These are phyloP conservation scores for Catharanthus roseus DNA, from an alignment of 257 asterid species.

Conservation along the genomic window DNA sequence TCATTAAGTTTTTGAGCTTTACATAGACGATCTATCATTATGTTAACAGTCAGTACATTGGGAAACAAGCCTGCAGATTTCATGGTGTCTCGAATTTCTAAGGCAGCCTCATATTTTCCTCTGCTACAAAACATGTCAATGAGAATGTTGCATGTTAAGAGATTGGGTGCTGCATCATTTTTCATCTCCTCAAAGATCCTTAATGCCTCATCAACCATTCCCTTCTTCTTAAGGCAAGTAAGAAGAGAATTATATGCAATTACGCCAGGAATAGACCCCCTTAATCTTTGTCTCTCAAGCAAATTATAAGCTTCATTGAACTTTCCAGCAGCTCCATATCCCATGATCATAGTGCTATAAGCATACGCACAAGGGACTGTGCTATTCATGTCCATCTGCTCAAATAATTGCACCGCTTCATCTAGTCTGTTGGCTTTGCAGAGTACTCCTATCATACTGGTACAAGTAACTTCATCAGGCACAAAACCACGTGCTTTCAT, in stretches of 20 bases:
- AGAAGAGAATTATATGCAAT: constrained; percentile 80
- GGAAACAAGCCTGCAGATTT: constrained; percentile 63
- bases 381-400: constrained; percentile 67
- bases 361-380: constrained; percentile 93
- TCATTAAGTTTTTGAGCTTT: constrained; percentile 80
- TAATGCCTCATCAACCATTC: constrained; percentile 69
- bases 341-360: constrained; percentile 96
- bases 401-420: constrained; percentile 85
- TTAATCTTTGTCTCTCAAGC: constrained; percentile 83
- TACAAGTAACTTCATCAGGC: constrained; percentile 86
- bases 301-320: constrained; percentile 74
- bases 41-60: constrained; percentile 62
- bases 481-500: constrained; percentile 54
- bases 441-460: constrained; percentile 91
- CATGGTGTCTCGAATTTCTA: constrained; percentile 65
- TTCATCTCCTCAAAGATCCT: constrained; percentile 66
- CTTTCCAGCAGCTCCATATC: constrained; percentile 76
- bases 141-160: constrained; percentile 70
- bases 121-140: constrained; percentile 79
- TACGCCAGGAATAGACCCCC: constrained; percentile 88
- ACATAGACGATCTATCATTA: constrained; percentile 88
- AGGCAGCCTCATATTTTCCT: constrained; percentile 59
- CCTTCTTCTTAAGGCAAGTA: constrained; percentile 77
- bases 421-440: constrained; percentile 57
- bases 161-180: constrained; percentile 85